A percentile compares a stretch with the other conserved stretches of the same genome.
These are phyloP conservation scores for Apodospora peruviana DNA, from an alignment of 495 filamentous ascomycete genomes.

Conservation along the genomic window DNA sequence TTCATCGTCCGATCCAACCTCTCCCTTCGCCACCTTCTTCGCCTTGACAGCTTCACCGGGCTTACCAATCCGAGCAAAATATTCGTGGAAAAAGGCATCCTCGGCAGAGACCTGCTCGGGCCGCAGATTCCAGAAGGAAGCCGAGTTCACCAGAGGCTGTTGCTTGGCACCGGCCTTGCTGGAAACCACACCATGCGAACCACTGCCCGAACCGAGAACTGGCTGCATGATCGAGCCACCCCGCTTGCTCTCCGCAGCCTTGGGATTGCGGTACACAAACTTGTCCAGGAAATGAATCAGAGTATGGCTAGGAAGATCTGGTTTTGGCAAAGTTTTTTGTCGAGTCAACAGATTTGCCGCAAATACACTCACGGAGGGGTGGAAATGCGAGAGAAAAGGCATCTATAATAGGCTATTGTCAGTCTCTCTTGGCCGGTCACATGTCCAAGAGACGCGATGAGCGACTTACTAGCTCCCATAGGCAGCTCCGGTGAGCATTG, in stretches of 20 bases:
- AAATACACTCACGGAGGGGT: slow-evolving; percentile 91
- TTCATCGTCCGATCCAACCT: slow-evolving; percentile 40
- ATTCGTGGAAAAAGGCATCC: slow-evolving; percentile 97
- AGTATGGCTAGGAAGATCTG: slow-evolving; percentile 79
- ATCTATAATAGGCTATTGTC: slow-evolving; percentile 29
- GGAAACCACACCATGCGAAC: slow-evolving; percentile 59
- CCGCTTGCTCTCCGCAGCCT: slow-evolving; percentile 54
- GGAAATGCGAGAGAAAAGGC: slow-evolving; percentile 78
- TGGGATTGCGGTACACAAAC: slow-evolving; percentile 90
- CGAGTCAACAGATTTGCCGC: slow-evolving; percentile 62
- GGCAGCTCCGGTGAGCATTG: slow-evolving; percentile 81
- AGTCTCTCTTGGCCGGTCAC: not conserved
- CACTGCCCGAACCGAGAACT: slow-evolving; percentile 58
- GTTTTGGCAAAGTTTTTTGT: slow-evolving; percentile 70
- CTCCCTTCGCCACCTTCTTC: slow-evolving; percentile 45
- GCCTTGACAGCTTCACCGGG: slow-evolving; percentile 48
- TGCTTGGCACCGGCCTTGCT: slow-evolving; percentile 45
- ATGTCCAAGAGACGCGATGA: not conserved
- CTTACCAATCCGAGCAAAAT: slow-evolving; percentile 79
- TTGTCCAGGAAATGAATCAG: slow-evolving; percentile 94
- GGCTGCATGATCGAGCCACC: slow-evolving; percentile 96
- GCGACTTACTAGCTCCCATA: slow-evolving; percentile 77
- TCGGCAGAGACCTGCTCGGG: slow-evolving; percentile 79
- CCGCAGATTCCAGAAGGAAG: slow-evolving; percentile 87
- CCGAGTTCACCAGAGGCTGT: slow-evolving; percentile 64